Evolutionary conservation across 345 rosid genomes (phyloP).

Genomic region (Psidium guajava): DNA sequence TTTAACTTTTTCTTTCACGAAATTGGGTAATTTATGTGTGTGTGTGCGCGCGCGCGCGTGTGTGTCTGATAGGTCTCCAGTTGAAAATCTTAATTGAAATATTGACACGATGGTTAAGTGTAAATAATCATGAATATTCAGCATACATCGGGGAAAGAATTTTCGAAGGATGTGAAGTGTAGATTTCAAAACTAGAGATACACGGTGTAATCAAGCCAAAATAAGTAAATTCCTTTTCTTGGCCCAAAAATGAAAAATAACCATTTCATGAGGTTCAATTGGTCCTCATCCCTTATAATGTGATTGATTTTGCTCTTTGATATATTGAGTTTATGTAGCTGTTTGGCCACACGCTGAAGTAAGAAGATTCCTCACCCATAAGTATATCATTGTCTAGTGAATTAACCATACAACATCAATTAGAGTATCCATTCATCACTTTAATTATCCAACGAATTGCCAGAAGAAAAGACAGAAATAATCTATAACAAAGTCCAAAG

Average conservation of each 20-base stretch:
- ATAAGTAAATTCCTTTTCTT: not conserved
- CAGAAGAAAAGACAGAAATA: not conserved
- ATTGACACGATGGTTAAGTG: not conserved
- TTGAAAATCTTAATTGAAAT: not conserved
- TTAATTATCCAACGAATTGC: not conserved
- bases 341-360: not conserved
- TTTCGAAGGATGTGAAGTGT: not conserved
- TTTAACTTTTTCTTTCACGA: not conserved
- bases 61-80: not conserved
- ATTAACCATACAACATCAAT: not conserved
- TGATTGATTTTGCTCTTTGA: not conserved
- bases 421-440: not conserved
- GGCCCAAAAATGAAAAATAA: not conserved
- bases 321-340: not conserved
- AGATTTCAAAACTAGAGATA: not conserved
- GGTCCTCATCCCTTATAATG: not conserved
- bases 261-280: not conserved
- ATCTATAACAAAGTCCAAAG: not conserved
- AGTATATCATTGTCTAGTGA: not conserved
- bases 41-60: too few species aligned
- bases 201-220: not conserved
- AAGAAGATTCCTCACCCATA: not conserved
- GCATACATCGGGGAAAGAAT: not conserved
- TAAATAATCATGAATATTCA: not conserved
- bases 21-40: not conserved